Evolutionary conservation across 768 basidiomycete genomes (phyloP).

Genomic region (Collybia nuda): DNA sequence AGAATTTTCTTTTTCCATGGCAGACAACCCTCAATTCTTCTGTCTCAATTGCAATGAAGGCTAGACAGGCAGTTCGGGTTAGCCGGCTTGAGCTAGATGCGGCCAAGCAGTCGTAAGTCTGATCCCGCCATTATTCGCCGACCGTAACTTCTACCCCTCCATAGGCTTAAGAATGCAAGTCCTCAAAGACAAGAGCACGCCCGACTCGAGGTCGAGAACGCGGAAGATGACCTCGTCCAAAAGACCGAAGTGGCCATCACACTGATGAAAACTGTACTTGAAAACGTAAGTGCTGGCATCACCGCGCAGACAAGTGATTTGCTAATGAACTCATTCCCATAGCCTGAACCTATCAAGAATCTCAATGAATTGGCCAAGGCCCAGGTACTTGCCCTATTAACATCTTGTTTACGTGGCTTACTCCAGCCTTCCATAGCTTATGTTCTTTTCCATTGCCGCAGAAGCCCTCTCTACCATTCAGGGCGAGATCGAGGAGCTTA

Average conservation of each 20-base stretch:
- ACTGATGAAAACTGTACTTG: constrained; percentile 96
- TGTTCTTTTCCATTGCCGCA: constrained; percentile 74
- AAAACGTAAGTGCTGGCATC: constrained; percentile 69
- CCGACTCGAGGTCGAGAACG: constrained; percentile 87
- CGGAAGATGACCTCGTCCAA: constrained; percentile 94
- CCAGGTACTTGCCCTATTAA: constrained; percentile 44
- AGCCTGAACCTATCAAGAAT: constrained; percentile 97
- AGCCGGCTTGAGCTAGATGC: constrained; percentile 89
- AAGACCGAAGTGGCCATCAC: constrained; percentile 97
- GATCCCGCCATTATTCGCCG: neutral
- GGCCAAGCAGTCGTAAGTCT: constrained; percentile 79
- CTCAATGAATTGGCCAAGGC: constrained; percentile 90
- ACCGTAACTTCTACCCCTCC: neutral
- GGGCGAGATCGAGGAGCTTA: constrained; percentile 91
- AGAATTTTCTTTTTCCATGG: constrained; percentile 78
- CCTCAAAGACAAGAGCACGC: constrained; percentile 89
- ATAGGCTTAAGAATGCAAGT: constrained; percentile 75
- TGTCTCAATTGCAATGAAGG: constrained; percentile 90
- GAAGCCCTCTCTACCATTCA: constrained; percentile 82
- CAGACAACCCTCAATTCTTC: constrained; percentile 82
- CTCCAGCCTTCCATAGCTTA: constrained; percentile 39
- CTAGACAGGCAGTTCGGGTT: constrained; percentile 75
- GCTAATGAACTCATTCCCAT: constrained; percentile 5
- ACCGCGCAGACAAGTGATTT: neutral
- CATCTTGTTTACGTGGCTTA: neutral